Conservation (phyloP, 2,329 filamentous ascomycete genomes). For the Botrytis elliptica region DNA sequence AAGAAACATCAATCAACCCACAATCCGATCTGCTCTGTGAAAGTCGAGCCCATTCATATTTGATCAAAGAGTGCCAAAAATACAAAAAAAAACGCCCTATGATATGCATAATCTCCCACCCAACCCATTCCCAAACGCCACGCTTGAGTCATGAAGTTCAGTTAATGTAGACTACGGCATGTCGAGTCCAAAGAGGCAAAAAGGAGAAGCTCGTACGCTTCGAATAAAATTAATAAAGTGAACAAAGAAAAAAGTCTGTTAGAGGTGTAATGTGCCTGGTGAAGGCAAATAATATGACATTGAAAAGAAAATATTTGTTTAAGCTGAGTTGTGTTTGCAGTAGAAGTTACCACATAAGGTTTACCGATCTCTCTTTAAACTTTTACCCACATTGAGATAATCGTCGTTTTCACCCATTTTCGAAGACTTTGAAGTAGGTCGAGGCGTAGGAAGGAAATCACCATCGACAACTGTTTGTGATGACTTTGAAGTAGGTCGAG, state of each 20-base stretch:
- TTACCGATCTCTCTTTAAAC: background rate
- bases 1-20: conserved; percentile 1
- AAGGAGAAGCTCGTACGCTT: background rate
- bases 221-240: conserved; percentile 6
- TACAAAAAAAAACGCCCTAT: conserved; percentile 8
- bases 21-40: background rate
- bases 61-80: background rate
- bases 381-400: background rate
- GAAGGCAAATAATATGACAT: conserved; percentile 21
- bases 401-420: background rate
- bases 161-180: conserved; percentile 1
- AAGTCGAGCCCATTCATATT: background rate
- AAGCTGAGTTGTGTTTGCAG: background rate
- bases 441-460: conserved; percentile 5
- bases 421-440: conserved; percentile 12
- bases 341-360: background rate
- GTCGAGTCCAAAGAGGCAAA: background rate
- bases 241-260: conserved; percentile 3
- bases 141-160: conserved; percentile 14
- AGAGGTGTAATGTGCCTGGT: conserved; percentile 6
- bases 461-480: background rate
- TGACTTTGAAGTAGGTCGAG: conserved; percentile 12
- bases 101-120: conserved; percentile 2
- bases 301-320: conserved; percentile 12
- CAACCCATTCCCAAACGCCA: conserved; percentile 10